These are phyloP conservation scores for Candida berthetii DNA, from an alignment of 805 yeast genomes.

Conservation along the genomic window DNA sequence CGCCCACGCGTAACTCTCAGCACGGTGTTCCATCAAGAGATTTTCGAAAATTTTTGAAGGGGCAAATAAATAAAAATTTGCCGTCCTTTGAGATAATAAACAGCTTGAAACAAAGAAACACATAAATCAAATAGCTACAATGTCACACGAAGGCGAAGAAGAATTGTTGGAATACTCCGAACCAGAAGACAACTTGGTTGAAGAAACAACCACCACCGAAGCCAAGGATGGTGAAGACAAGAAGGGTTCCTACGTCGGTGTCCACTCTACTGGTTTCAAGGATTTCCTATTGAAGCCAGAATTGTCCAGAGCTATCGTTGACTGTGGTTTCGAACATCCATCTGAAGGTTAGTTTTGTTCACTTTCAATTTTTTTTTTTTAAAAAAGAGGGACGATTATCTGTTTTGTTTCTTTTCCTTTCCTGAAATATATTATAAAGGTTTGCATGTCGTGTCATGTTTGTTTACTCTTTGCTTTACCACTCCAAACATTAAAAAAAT, in stretches of 20 bases:
- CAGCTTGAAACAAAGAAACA: not conserved
- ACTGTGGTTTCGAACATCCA: conserved; percentile 99
- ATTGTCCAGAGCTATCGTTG: conserved; percentile 93
- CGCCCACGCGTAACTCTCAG: no score
- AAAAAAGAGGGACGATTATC: not conserved
- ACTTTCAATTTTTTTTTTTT: no score
- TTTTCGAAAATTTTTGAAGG: no score
- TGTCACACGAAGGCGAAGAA: conserved; percentile 98
- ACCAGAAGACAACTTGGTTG: conserved; percentile 85
- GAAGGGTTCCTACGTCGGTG: conserved; percentile 97
- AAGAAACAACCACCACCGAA: conserved; percentile 38
- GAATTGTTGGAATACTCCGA: conserved; percentile 98
- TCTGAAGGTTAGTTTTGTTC: conserved; percentile 79
- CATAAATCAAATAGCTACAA: conserved; percentile 17
- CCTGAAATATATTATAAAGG: no score
- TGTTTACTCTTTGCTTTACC: no score
- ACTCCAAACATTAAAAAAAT: no score
- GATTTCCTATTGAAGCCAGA: conserved; percentile 97
- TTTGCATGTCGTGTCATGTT: no score
- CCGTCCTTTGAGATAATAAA: no score
- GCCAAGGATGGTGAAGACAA: conserved; percentile 63
- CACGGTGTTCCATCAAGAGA: no score
- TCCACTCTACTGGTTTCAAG: conserved; percentile 97
- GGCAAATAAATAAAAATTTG: no score
- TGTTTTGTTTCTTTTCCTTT: not conserved